A percentile compares a stretch with the other conserved stretches of the same genome.
Evolutionary conservation across 768 basidiomycete genomes (phyloP).

Genomic region (Lactifluus volemus): DNA sequence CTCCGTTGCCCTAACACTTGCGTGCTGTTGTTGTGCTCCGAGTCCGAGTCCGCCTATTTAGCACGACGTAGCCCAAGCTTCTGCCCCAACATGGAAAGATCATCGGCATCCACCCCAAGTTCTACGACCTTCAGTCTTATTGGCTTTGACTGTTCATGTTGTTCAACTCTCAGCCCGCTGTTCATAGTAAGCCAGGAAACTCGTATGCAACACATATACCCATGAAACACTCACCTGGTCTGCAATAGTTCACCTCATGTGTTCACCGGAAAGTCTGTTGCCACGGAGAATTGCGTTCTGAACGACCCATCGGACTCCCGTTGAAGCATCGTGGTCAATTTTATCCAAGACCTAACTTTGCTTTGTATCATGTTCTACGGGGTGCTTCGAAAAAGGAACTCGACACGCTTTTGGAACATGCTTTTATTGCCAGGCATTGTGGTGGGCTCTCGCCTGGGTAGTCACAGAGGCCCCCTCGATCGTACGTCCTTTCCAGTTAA

Average conservation of each 20-base stretch:
- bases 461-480: slow-evolving; percentile 3
- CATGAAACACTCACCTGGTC: neutral
- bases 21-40: neutral
- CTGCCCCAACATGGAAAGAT: neutral
- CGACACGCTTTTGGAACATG: slow-evolving; percentile 5
- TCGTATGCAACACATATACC: too few relatives aligned
- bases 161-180: neutral
- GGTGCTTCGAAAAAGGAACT: slow-evolving; percentile 10
- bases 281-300: neutral
- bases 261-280: neutral
- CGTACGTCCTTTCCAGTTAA: neutral
- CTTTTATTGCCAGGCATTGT: too few relatives aligned
- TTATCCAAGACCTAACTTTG: slow-evolving; percentile 5
- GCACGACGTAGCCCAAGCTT: neutral
- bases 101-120: neutral
- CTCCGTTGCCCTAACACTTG: neutral
- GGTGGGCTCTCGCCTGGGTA: too few relatives aligned
- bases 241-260: slow-evolving; percentile 2
- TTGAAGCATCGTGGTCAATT: slow-evolving; percentile 10
- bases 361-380: slow-evolving; percentile 15
- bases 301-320: neutral
- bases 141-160: neutral
- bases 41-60: neutral
- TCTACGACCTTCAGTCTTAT: neutral
- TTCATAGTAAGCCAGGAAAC: neutral